Conservation (phyloP, 2,329 filamentous ascomycete species). For the Biscogniauxia mediterranea region DNA sequence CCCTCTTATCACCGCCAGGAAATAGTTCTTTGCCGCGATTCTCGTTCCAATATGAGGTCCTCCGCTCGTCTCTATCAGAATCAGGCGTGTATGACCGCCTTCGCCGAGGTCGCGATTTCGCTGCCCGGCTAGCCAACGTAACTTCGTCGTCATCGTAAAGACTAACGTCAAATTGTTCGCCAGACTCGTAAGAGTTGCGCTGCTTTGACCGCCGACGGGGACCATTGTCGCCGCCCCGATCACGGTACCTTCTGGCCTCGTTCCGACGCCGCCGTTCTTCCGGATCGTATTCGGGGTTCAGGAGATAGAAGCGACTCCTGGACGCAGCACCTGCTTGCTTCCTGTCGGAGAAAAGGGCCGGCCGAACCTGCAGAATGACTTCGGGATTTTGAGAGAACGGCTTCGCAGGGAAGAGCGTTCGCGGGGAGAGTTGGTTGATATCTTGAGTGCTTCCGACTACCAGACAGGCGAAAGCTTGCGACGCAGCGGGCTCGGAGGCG, state of each 20-base stretch:
- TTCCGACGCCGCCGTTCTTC: conserved; percentile 65
- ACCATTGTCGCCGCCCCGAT: conserved; percentile 44
- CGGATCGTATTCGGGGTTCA: conserved; percentile 86
- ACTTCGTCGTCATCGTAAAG: conserved; percentile 74
- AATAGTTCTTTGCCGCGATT: conserved; percentile 65
- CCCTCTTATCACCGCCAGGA: conserved; percentile 37
- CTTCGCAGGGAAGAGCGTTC: conserved; percentile 70
- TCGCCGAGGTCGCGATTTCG: conserved; percentile 18
- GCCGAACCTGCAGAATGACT: conserved; percentile 66
- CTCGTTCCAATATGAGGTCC: conserved; percentile 30
- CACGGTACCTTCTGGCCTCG: conserved; percentile 59
- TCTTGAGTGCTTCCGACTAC: conserved; percentile 52
- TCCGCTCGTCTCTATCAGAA: conserved; percentile 19
- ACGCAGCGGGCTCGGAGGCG: conserved; percentile 49
- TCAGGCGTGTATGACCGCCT: conserved; percentile 39
- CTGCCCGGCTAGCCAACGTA: conserved; percentile 35
- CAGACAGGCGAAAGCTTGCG: conserved; percentile 55
- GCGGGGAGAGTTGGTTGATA: conserved; percentile 51
- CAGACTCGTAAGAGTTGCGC: conserved; percentile 46
- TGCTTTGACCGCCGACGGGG: conserved; percentile 33
- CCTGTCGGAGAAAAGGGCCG: conserved; percentile 71
- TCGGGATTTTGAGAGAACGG: conserved; percentile 66
- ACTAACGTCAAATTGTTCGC: conserved; percentile 65
- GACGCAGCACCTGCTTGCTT: conserved; percentile 78
- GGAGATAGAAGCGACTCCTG: conserved; percentile 85